A percentile compares a stretch with the other conserved stretches of the same genome.
These are phyloP conservation scores for Bruguiera gymnorhiza DNA, from an alignment of 345 rosid genomes.

Conservation along the genomic window DNA sequence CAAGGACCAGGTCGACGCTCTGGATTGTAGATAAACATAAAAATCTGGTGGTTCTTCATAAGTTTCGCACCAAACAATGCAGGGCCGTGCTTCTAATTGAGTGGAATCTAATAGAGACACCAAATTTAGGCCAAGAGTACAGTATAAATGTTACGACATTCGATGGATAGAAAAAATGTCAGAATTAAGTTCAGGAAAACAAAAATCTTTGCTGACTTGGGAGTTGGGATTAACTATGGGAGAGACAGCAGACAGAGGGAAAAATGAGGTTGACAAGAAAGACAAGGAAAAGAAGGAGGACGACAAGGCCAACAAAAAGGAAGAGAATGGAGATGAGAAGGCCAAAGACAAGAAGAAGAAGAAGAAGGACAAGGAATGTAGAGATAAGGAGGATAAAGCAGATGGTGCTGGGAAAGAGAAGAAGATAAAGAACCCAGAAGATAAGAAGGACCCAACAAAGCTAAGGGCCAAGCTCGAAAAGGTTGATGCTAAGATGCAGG, in stretches of 20 bases:
- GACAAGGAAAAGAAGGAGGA: constrained; percentile 38
- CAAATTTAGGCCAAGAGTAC: neutral
- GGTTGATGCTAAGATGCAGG: constrained; percentile 62
- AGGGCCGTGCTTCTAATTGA: neutral
- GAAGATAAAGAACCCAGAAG: constrained; percentile 65
- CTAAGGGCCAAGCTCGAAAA: constrained; percentile 58
- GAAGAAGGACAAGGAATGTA: constrained; percentile 29
- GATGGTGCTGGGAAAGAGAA: constrained; percentile 40
- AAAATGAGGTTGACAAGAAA: constrained; percentile 19
- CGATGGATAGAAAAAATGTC: no score
- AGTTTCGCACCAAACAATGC: constrained; percentile 14
- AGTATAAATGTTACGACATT: neutral
- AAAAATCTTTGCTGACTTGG: neutral
- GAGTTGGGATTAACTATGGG: constrained; percentile 25
- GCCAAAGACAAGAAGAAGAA: constrained; percentile 24
- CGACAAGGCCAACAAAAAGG: neutral
- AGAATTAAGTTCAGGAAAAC: no score
- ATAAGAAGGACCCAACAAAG: constrained; percentile 59
- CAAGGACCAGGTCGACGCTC: no score
- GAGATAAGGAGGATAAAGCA: constrained; percentile 39
- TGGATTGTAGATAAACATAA: neutral
- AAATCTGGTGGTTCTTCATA: constrained; percentile 20
- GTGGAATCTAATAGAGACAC: neutral
- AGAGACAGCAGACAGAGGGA: constrained; percentile 33
- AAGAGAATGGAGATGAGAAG: constrained; percentile 15